phyloP scores from a whole-genome alignment of 805 yeast genomes.

The Isabelozyma gotoi region DNA sequence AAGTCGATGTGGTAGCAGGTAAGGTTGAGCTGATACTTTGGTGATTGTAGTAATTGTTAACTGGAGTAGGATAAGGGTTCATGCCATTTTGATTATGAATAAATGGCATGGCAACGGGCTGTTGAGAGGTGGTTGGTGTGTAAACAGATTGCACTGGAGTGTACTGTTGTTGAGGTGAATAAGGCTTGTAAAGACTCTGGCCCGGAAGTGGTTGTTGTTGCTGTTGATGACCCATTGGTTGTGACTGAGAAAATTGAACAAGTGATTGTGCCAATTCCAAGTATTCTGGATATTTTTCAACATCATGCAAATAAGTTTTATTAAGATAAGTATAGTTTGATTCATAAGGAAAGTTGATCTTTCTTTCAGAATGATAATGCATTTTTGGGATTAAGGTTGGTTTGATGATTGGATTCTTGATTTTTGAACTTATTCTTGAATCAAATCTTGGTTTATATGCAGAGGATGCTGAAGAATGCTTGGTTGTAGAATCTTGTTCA shows the following conservation, averaged over 20 bases:
- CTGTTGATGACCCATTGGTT: slow-evolving; percentile 1
- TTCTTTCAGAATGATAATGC: slow-evolving; percentile 24
- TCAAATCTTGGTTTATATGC: slow-evolving; percentile 34
- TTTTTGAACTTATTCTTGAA: slow-evolving; percentile 33
- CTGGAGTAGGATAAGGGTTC: not conserved
- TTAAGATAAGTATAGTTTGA: slow-evolving; percentile 51
- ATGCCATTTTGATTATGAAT: not conserved
- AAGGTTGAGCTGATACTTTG: not conserved
- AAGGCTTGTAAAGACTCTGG: slow-evolving; percentile 3
- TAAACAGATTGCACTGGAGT: not conserved
- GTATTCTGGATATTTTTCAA: slow-evolving; percentile 47
- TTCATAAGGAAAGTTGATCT: slow-evolving; percentile 53
- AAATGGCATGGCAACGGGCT: slow-evolving; percentile 1
- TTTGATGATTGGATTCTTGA: slow-evolving; percentile 10
- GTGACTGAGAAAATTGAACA: slow-evolving; percentile 28
- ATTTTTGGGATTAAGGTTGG: slow-evolving; percentile 17
- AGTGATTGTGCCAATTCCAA: slow-evolving; percentile 47
- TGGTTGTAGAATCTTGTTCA: not conserved
- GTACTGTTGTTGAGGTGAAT: slow-evolving; percentile 3
- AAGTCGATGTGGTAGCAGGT: not conserved
- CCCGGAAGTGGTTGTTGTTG: slow-evolving; percentile 2
- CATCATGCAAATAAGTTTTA: slow-evolving; percentile 48
- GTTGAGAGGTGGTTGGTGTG: slow-evolving; percentile 7
- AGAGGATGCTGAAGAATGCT: slow-evolving; percentile 2
- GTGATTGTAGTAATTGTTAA: not conserved